phyloP scores from a whole-genome alignment of 1,284 basidiomycete species.

The Coniferiporia sulphurascens region DNA sequence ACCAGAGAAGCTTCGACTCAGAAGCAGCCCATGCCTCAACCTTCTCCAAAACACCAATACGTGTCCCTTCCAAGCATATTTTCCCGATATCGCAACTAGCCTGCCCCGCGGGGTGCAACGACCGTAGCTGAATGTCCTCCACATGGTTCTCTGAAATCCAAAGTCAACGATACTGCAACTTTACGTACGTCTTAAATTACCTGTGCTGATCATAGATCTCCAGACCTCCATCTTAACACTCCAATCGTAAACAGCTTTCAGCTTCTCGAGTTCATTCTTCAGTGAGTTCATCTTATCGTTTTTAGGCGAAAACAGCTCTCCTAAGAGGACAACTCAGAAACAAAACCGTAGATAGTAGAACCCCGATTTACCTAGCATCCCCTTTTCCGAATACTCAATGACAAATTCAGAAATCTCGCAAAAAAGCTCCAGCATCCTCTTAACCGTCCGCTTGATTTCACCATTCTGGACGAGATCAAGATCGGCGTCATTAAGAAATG shows the following conservation, averaged over 20 bases:
- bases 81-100: not conserved
- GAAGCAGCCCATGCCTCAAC: not conserved
- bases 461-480: not conserved
- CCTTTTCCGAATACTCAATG: not conserved
- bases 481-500: not conserved
- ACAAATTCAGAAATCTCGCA: not conserved
- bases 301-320: not conserved
- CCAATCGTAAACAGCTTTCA: not conserved
- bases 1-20: conserved; percentile 27
- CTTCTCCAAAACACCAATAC: not conserved
- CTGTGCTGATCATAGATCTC: not conserved
- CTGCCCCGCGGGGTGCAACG: not conserved
- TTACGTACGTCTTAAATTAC: not conserved
- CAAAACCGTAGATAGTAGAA: not conserved
- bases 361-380: not conserved
- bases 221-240: not conserved
- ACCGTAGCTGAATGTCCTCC: not conserved
- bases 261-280: not conserved
- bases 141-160: not conserved
- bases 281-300: not conserved
- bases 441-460: not conserved
- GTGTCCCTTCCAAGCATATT: not conserved
- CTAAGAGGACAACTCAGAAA: not conserved
- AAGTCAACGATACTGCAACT: not conserved
- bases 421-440: not conserved